A percentile compares a stretch with the other conserved stretches of the same genome.
phyloP scores from a whole-genome alignment of 1,284 basidiomycete species.

The Stereum hirsutum region DNA sequence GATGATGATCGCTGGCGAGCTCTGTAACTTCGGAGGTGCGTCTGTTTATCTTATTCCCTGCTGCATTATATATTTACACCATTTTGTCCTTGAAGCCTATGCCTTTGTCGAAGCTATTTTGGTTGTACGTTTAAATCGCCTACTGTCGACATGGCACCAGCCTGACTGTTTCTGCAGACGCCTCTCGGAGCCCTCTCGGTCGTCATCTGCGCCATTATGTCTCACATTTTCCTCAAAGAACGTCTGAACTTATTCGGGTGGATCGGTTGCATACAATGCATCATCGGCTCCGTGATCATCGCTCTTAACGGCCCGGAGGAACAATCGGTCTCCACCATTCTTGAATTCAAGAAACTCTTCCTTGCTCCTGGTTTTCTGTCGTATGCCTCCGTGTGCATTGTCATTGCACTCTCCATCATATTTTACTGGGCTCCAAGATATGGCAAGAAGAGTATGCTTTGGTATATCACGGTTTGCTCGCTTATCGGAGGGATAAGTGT shows the following conservation, averaged over 20 bases:
- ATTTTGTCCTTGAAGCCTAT: conserved; percentile 49
- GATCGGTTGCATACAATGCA: conserved; percentile 87
- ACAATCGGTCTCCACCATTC: conserved; percentile 73
- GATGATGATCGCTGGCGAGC: conserved; percentile 78
- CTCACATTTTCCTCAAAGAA: conserved; percentile 90
- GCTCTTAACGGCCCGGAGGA: conserved; percentile 81
- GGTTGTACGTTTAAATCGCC: conserved; percentile 45
- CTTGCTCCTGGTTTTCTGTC: conserved; percentile 81
- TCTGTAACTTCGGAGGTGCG: conserved; percentile 78
- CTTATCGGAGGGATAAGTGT: conserved; percentile 96
- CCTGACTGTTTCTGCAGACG: conserved; percentile 39
- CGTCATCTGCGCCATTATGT: conserved; percentile 90
- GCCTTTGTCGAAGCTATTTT: conserved; percentile 86
- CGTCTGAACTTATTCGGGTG: conserved; percentile 88
- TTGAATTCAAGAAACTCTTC: conserved; percentile 76
- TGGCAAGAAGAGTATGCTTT: conserved; percentile 91
- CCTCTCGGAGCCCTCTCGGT: conserved; percentile 95
- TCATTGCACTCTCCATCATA: conserved; percentile 54
- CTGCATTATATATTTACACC: background rate
- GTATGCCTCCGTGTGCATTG: conserved; percentile 62
- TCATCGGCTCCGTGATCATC: conserved; percentile 83
- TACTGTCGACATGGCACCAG: background rate
- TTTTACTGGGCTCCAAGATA: conserved; percentile 81
- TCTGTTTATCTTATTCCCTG: conserved; percentile 9
- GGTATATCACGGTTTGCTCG: conserved; percentile 90